These are phyloP conservation scores for Geranium rotundifolium DNA, from an alignment of 345 rosid genomes.

Conservation along the genomic window DNA sequence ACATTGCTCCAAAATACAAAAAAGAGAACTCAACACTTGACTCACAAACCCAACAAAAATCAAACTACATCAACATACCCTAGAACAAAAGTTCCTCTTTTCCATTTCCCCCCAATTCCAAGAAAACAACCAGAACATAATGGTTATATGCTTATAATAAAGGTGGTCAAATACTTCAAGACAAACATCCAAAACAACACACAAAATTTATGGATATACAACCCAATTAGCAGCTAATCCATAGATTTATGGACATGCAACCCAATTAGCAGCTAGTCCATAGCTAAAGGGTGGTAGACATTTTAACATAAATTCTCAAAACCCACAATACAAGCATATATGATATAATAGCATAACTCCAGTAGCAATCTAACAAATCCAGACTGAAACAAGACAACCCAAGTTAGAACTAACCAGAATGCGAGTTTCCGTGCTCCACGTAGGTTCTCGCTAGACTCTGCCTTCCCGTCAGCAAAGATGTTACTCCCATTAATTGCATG, in stretches of 20 bases:
- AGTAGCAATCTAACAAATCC: not conserved
- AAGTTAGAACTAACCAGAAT: constrained; percentile 8
- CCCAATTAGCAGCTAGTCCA: no score
- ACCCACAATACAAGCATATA: constrained; percentile 17
- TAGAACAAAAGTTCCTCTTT: not conserved
- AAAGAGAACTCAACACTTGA: no score
- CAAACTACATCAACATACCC: not conserved
- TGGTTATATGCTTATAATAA: not conserved
- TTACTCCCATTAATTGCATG: no score
- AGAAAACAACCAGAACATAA: not conserved
- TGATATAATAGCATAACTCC: not conserved
- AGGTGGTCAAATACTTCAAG: not conserved
- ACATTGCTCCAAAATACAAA: not conserved
- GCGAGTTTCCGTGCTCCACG: constrained; percentile 70
- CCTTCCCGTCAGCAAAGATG: no score
- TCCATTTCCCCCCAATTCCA: not conserved
- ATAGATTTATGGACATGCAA: no score
- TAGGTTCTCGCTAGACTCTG: no score
- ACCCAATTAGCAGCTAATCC: constrained; percentile 24
- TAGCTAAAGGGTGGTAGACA: constrained; percentile 15
- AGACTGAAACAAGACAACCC: not conserved
- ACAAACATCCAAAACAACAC: constrained; percentile 11
- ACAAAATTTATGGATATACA: constrained; percentile 26
- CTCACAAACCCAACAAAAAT: no score
- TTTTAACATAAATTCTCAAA: constrained; percentile 25